Evolutionary conservation across 2,329 filamentous ascomycete species (phyloP).

Genomic region (Chalara sp.): DNA sequence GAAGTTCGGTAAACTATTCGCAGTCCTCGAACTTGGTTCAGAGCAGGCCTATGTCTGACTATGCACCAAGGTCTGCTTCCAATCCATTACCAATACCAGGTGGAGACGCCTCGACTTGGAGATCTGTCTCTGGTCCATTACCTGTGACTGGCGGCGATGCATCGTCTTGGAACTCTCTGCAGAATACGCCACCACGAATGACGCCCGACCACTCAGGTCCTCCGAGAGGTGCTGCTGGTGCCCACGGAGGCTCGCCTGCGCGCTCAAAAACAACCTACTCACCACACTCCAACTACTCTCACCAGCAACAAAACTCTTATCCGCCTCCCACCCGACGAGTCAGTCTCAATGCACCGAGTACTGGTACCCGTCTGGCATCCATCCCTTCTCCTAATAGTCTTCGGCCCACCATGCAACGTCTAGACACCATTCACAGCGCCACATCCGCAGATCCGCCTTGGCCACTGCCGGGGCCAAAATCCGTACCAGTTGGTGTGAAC

Average conservation of each 20-base stretch:
- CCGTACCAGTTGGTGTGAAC: conserved; percentile 8
- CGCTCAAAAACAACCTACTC: conserved; percentile 2
- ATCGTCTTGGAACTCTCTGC: neutral
- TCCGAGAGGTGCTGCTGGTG: conserved; percentile 9
- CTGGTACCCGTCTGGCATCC: conserved; percentile 35
- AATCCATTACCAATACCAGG: neutral
- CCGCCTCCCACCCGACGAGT: conserved; percentile 8
- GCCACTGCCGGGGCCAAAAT: conserved; percentile 8
- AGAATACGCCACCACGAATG: neutral
- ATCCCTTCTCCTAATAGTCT: conserved; percentile 29
- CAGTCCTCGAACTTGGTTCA: neutral
- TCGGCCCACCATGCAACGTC: conserved; percentile 42
- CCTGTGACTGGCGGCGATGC: neutral
- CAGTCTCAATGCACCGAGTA: conserved; percentile 11
- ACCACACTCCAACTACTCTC: conserved; percentile 3
- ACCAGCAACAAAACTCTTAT: neutral
- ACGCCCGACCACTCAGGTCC: conserved; percentile 3
- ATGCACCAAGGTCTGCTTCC: neutral
- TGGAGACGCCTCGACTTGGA: no score
- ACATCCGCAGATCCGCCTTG: conserved; percentile 19
- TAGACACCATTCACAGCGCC: conserved; percentile 48
- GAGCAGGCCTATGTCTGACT: neutral
- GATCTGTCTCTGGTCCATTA: neutral
- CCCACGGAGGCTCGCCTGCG: conserved; percentile 5
- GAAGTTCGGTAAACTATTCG: conserved; percentile 12